Evolutionary conservation across 1,284 basidiomycete genomes (phyloP), one percentile per base, ranked within the genome.

Genomic region (Volvariella surrecta): DNA sequence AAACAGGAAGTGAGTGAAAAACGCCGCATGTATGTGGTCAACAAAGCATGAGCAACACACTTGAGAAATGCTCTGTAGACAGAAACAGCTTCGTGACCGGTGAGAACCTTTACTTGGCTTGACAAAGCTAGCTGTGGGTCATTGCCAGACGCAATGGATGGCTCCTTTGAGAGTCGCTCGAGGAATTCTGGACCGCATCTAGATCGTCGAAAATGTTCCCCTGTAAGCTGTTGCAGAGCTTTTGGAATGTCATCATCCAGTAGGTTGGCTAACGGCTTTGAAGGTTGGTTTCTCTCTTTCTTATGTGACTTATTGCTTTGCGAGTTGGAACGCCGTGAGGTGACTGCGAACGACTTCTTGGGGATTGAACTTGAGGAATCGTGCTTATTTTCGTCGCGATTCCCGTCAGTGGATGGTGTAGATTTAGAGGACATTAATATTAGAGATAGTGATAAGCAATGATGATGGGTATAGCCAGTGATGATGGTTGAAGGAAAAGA

Each of bases 131-230:
- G 54, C 37, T 58, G 49, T 37, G 53, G 52, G 18, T 49, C 49
- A 15, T 55, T 50, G 17, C 57, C 58, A 35, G 34, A 35, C 13
- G 18, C 34, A 15, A 35, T 19, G 18, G 34, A 7, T 4, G 34
- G 34, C 13, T 35, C 54, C 41, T 51, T 55, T 10, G 65, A 59
- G 40, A 66, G 54, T 37, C 62, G 59, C 44, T 64, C 62, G 48
- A 71, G 50, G 47, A 67, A 70, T 48, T 68, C 68, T 15, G 67
- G 62, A n/a, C 61, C 50, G 45, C 67, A 70, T 43, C 57, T 56
- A 17, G 62, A 63, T 37, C 63, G 61, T 35, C 67, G 64, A 30
- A 35, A 35, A 35, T 19, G 8, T 6, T 35, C 34, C 8, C 34
- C 34, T 6, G 34, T 19, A 19, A 35, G 18, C 7, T 15, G 6